Evolutionary conservation across 495 filamentous ascomycete genomes (phyloP).

Genomic region (Thermochaetoides thermophila): DNA sequence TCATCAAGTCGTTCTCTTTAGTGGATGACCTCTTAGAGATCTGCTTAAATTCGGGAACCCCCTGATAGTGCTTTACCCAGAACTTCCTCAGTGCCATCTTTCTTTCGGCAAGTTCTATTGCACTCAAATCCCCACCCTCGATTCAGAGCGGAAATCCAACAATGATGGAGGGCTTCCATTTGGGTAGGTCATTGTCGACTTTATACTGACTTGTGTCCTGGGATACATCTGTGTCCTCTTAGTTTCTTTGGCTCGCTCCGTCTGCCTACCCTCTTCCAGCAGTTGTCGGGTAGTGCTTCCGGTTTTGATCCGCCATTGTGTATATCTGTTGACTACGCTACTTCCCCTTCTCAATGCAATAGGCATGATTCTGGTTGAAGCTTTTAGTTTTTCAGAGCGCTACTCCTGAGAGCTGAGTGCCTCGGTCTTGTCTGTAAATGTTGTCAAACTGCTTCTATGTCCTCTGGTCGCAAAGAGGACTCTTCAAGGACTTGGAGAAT

Average conservation of each 20-base stretch:
- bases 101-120: constrained; percentile 25
- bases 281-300: neutral
- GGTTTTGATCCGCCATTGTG: neutral
- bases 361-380: constrained; percentile 7
- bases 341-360: too few relatives aligned
- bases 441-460: neutral
- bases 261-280: neutral
- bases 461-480: too few relatives aligned
- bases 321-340: too few relatives aligned
- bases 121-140: constrained; percentile 23
- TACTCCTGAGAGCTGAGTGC: too few relatives aligned
- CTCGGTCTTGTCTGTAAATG: too few relatives aligned
- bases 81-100: constrained; percentile 22
- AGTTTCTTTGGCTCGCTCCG: too few relatives aligned
- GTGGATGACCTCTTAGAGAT: constrained; percentile 18
- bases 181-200: too few relatives aligned
- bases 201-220: too few relatives aligned
- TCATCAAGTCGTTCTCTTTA: constrained; percentile 24
- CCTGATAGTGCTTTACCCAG: constrained; percentile 16
- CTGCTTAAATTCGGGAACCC: constrained; percentile 13
- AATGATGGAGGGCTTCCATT: constrained; percentile 13
- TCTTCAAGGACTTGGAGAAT: too few relatives aligned
- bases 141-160: constrained; percentile 14
- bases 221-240: too few relatives aligned
- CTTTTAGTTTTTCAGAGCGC: constrained; percentile 1